These are phyloP conservation scores for Keithomyces neogunnii DNA, from an alignment of 2,329 filamentous ascomycete genomes.

Conservation along the genomic window DNA sequence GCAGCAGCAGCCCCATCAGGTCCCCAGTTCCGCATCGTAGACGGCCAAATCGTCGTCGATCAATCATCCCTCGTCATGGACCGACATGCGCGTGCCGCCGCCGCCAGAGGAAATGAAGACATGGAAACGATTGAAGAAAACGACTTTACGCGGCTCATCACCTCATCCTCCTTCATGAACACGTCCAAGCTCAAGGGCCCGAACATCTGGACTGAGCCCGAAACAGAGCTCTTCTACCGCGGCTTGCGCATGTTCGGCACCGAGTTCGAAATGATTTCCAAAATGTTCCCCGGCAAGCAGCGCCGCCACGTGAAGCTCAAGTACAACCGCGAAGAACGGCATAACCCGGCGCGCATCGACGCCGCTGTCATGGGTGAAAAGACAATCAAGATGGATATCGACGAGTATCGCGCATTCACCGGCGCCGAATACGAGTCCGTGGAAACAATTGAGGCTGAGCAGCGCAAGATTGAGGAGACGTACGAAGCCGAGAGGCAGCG, in stretches of 20 bases:
- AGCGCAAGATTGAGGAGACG: slow-evolving; percentile 35
- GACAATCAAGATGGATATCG: slow-evolving; percentile 48
- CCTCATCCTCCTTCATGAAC: slow-evolving; percentile 56
- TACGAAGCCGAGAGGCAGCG: slow-evolving; percentile 36
- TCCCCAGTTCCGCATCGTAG: slow-evolving; percentile 54
- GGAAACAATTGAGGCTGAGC: slow-evolving; percentile 48
- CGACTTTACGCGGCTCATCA: slow-evolving; percentile 66
- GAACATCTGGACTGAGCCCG: slow-evolving; percentile 61
- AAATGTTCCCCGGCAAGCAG: slow-evolving; percentile 64
- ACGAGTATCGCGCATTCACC: slow-evolving; percentile 49
- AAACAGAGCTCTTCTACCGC: slow-evolving; percentile 69
- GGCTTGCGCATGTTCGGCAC: slow-evolving; percentile 71
- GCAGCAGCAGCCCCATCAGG: slow-evolving; percentile 26
- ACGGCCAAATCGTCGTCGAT: slow-evolving; percentile 66
- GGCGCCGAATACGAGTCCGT: slow-evolving; percentile 46
- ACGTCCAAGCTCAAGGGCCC: slow-evolving; percentile 53
- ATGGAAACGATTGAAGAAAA: slow-evolving; percentile 65
- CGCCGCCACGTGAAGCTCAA: slow-evolving; percentile 73
- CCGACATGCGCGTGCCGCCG: slow-evolving; percentile 53
- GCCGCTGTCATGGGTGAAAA: slow-evolving; percentile 54
- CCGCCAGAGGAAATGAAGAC: slow-evolving; percentile 37
- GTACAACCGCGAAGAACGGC: slow-evolving; percentile 70
- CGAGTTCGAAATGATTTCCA: slow-evolving; percentile 72
- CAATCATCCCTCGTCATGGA: slow-evolving; percentile 60
- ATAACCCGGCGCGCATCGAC: slow-evolving; percentile 55